Conservation (phyloP, 176 grass and related monocot genomes). For the Coix lacrymajobi region DNA sequence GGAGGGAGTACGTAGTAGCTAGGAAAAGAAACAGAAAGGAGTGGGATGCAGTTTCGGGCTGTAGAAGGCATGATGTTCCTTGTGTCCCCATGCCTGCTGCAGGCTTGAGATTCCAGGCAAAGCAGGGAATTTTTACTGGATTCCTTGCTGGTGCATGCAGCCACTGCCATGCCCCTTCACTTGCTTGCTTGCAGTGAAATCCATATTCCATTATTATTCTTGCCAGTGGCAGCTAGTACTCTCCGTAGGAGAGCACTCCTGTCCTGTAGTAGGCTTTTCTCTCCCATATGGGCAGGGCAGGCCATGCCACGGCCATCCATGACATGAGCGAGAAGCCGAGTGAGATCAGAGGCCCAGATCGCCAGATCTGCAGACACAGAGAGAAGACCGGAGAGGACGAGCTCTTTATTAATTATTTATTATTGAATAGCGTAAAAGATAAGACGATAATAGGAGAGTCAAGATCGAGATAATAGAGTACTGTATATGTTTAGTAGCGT, state of each 20-base stretch:
- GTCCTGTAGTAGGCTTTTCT: not conserved
- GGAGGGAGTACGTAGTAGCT: not conserved
- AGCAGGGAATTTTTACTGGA: constrained; percentile 18
- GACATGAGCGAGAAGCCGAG: not conserved
- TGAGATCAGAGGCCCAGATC: not conserved
- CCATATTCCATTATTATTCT: not conserved
- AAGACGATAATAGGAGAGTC: no score
- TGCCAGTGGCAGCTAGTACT: not conserved
- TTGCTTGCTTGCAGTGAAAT: constrained; percentile 30
- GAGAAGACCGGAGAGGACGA: not conserved
- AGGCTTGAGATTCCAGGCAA: not conserved
- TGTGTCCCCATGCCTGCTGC: constrained; percentile 1
- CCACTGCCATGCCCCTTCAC: no score
- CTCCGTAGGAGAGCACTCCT: no score
- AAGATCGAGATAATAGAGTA: no score
- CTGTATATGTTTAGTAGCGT: no score
- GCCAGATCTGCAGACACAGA: not conserved
- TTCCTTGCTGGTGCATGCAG: not conserved
- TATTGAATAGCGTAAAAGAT: no score
- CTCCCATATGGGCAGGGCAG: not conserved
- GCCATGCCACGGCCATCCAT: not conserved
- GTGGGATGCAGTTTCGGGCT: not conserved
- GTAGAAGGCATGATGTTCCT: constrained; percentile 12
- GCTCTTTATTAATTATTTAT: no score
- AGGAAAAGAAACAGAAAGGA: not conserved